phyloP scores from a whole-genome alignment of 202 grass and related monocot genomes.

The Elaeis oleifera region DNA sequence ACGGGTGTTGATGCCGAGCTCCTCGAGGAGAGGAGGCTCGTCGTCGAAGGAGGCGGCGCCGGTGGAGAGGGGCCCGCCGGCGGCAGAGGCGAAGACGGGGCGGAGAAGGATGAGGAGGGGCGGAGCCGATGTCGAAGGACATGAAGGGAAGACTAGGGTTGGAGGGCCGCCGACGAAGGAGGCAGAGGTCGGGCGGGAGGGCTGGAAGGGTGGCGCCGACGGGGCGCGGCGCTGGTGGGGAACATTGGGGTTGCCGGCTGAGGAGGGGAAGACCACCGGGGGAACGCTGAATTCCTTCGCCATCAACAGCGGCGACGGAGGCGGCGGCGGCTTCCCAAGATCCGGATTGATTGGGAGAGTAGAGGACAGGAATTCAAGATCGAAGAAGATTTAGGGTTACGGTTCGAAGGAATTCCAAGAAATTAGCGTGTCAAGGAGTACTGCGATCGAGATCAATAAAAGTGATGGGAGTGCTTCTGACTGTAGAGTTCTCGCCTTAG shows the following conservation, averaged over 20 bases:
- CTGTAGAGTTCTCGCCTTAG: no score
- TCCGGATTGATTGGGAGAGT: no score
- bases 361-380: no score
- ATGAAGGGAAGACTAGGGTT: slow-evolving; percentile 80
- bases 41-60: slow-evolving; percentile 63
- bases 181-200: slow-evolving; percentile 49
- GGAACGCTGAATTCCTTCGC: slow-evolving; percentile 64
- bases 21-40: slow-evolving; percentile 89
- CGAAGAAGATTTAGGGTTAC: no score
- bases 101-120: slow-evolving; percentile 39
- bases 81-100: slow-evolving; percentile 39
- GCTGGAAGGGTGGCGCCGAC: slow-evolving; percentile 48
- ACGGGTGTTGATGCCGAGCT: slow-evolving; percentile 96
- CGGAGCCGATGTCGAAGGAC: slow-evolving; percentile 68
- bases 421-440: no score
- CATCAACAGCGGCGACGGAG: slow-evolving; percentile 24
- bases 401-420: no score
- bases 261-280: slow-evolving; percentile 58
- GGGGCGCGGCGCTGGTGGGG: slow-evolving; percentile 44
- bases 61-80: slow-evolving; percentile 23
- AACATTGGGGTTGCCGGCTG: slow-evolving; percentile 10
- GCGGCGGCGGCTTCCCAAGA: no score
- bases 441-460: no score
- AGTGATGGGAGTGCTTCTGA: no score
- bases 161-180: slow-evolving; percentile 1